Base-by-base conservation (phyloP, 2,329 filamentous ascomycete genomes). In the Byssothecium circinans region DNA sequence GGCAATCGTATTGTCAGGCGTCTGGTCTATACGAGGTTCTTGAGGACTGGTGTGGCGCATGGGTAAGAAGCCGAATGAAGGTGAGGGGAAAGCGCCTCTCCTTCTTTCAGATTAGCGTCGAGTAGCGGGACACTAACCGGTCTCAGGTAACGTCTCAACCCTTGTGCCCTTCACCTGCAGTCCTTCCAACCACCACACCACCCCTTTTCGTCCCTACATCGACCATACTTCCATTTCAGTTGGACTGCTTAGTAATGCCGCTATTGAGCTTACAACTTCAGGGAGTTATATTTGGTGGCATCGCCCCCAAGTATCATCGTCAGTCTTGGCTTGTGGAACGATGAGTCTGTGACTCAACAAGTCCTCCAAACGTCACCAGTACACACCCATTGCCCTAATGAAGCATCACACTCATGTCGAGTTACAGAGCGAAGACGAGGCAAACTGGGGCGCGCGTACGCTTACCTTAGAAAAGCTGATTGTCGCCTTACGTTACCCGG, bases 241-340 rank as follows among this genome's bases (percentile, higher is more conserved):
- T 25, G 23, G 23, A 25, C 10, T 25, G 10, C 58, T 79, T 79
- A 14, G 80, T 80, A 2, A 64, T 84, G 11, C 69, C 10, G 5
- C 23, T 25, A 10, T 84, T 1, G 80, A 81, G 1, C 77, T 43
- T 45, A 58, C 46, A 5, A 84, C 86, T 53, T 72, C 70, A 15
- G 85, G 86, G 56, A 75, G 84, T 25, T 25, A 25, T 10, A 25
- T 25, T 25, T 25, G 6, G 6, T 25, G 10, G 23, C 23, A 25
- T 25, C 23, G 23, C 23, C 35, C 18, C 12, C 18, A 22, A 18
- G 8, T n/a, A 32, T 32, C 29, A 32, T 32, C 14, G 14, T 32
- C 29, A 14, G 14, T n/a, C 29, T n/a, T 32, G 10, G 14, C 14
- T 4, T 14, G 12, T 32, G 12, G 8, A 5, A 8, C 29, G 29